Conservation (phyloP, 2,329 filamentous ascomycete genomes). For the Alternaria triticina region DNA sequence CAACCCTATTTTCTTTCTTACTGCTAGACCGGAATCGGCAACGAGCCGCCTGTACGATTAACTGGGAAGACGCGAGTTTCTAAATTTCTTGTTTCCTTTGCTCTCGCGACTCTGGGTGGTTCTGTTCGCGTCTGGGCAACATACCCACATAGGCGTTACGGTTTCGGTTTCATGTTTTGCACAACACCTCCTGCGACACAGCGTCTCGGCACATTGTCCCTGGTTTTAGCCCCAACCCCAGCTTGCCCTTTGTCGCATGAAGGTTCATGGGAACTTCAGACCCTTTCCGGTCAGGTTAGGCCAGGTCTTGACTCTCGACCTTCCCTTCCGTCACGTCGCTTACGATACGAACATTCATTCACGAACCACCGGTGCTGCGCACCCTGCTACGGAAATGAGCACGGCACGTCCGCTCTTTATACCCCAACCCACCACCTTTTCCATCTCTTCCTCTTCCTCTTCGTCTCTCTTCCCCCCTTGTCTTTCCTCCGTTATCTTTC, state of each 20-base stretch:
- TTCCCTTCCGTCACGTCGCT: constrained; percentile 8
- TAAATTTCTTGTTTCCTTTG: neutral
- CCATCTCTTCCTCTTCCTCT: neutral
- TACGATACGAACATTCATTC: constrained; percentile 13
- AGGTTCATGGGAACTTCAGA: neutral
- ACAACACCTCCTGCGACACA: constrained; percentile 4
- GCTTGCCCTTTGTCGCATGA: neutral
- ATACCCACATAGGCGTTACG: constrained; percentile 17
- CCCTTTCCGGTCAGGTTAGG: neutral
- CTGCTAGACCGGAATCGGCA: constrained; percentile 8
- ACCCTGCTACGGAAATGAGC: constrained; percentile 9
- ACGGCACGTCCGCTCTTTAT: constrained; percentile 15
- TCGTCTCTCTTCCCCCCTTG: neutral
- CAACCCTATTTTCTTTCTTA: constrained; percentile 1
- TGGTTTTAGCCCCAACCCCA: neutral
- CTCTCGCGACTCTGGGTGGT: neutral
- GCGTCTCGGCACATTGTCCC: constrained; percentile 8
- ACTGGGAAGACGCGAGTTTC: constrained; percentile 1
- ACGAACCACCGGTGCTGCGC: constrained; percentile 13
- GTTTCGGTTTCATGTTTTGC: constrained; percentile 21
- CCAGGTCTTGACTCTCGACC: neutral
- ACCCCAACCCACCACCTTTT: neutral
- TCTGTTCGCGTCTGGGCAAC: neutral
- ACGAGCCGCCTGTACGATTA: constrained; percentile 31
- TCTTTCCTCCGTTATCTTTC: neutral